Evolutionary conservation across 305 asterid species (phyloP), one percentile per base, ranked within the genome.

Genomic region (Withania somnifera): DNA sequence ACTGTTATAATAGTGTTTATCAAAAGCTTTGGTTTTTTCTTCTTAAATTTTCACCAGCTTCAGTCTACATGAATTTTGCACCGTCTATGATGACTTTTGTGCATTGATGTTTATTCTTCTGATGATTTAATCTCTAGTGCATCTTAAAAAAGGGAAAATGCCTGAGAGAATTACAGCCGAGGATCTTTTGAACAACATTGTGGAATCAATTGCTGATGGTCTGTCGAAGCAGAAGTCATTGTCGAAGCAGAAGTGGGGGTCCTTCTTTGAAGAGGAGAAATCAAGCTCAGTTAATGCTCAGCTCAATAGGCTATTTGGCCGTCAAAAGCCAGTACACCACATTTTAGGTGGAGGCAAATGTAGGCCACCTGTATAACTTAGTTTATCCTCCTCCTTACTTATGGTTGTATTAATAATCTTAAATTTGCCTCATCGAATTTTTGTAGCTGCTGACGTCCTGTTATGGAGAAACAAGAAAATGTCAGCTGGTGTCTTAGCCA

Each of bases 391-490:
- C 22, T 73, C 79, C 9, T 61, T 42, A 64, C 64, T 10, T n/a
- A 73, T 75, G 24, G 63, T 84, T 20, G 34, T 50, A 20, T 45
- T 6, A 51, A 9, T 14, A 22, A 34, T 83, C 50, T 76, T 22
- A 52, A 50, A 26, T 56, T 20, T 52, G 36, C 24, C 54, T 80
- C 52, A 14, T 79, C 85, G 71, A 57, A 68, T 73, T 26, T 83
- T 19, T 84, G 86, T 84, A 95, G 98, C 97, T 88, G 96, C 98
- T 77, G 98, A 93, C 84, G 90, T 90, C 77, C 87, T 95, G 51
- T 86, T 95, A 56, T 93, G 97, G 97, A 95, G 97, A 87, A 89
- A 93, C 87, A 92, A 95, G 92, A 95, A 89, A 89, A 92, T 90
- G 47, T 95, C 98, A 6, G 95, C 94, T 34, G 87, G 98, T 60